A percentile compares a stretch with the other conserved stretches of the same genome.
phyloP scores from a whole-genome alignment of 495 filamentous ascomycete genomes.

The Aspergillus homomorphus region DNA sequence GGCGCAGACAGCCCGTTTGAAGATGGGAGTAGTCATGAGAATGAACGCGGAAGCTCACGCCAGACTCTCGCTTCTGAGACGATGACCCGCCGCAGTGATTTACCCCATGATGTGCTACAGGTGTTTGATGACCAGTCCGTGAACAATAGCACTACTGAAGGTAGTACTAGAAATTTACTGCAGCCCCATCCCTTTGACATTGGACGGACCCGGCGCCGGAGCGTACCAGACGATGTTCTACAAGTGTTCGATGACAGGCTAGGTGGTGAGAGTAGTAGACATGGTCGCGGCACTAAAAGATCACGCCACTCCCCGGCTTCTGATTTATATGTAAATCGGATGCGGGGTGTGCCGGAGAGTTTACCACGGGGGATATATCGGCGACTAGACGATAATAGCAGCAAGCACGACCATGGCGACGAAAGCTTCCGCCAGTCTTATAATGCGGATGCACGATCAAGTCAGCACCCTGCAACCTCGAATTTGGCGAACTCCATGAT shows the following conservation, averaged over 20 bases:
- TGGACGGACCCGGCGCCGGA: neutral
- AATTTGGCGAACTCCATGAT: slow-evolving; percentile 44
- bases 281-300: neutral
- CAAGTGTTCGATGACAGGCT: neutral
- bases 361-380: neutral
- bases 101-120: neutral
- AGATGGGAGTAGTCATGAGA: slow-evolving; percentile 5
- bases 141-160: neutral
- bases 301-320: neutral
- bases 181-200: neutral
- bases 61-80: slow-evolving; percentile 1
- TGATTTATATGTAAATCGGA: neutral
- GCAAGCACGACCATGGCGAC: neutral
- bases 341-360: neutral
- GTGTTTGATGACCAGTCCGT: neutral
- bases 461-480: slow-evolving; percentile 31
- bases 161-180: neutral
- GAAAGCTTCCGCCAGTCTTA: slow-evolving; percentile 7
- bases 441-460: slow-evolving; percentile 2
- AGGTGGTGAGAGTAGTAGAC: neutral
- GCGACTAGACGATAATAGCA: neutral
- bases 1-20: neutral
- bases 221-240: neutral
- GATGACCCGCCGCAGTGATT: neutral
- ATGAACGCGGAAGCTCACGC: slow-evolving; percentile 1